Evolutionary conservation across 345 rosid genomes (phyloP).

Genomic region (Salix suchowensis): DNA sequence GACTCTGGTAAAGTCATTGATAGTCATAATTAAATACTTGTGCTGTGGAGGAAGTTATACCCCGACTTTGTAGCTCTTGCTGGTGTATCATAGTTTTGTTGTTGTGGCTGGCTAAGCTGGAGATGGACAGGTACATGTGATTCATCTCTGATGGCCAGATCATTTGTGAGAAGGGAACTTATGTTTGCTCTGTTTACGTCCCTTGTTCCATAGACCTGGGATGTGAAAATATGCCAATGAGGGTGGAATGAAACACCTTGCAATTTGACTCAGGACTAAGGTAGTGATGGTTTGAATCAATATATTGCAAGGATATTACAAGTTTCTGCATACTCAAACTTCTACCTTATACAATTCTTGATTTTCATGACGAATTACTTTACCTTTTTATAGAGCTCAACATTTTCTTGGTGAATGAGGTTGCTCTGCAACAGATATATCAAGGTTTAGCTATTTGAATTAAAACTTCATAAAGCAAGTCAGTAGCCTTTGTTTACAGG

Average conservation of each 20-base stretch:
- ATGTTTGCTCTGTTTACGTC: constrained; percentile 34
- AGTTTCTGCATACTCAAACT: constrained; percentile 10
- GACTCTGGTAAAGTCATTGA: background rate
- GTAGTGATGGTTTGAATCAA: constrained; percentile 2
- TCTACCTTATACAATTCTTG: constrained; percentile 39
- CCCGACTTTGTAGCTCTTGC: constrained; percentile 49
- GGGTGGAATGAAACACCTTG: constrained; percentile 27
- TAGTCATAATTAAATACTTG: background rate
- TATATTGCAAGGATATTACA: constrained; percentile 7
- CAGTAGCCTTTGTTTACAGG: constrained; percentile 4
- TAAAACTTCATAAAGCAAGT: constrained; percentile 1
- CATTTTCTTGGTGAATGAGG: constrained; percentile 56
- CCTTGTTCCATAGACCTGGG: constrained; percentile 47
- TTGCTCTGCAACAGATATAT: constrained; percentile 43
- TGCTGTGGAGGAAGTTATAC: constrained; percentile 38
- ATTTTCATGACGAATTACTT: constrained; percentile 45
- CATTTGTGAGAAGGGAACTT: constrained; percentile 38
- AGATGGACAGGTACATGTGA: constrained; percentile 50
- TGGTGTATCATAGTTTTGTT: constrained; percentile 39
- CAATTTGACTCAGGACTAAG: constrained; percentile 1
- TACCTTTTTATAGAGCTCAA: constrained; percentile 71
- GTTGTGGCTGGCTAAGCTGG: constrained; percentile 64
- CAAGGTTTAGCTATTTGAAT: constrained; percentile 20
- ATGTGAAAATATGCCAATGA: constrained; percentile 16
- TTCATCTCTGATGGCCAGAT: constrained; percentile 47